Percentiles rank a stretch among this genome's conserved stretches.
Evolutionary conservation across 2,329 filamentous ascomycete species (phyloP).

Genomic region (Phaeosphaeria sp.): DNA sequence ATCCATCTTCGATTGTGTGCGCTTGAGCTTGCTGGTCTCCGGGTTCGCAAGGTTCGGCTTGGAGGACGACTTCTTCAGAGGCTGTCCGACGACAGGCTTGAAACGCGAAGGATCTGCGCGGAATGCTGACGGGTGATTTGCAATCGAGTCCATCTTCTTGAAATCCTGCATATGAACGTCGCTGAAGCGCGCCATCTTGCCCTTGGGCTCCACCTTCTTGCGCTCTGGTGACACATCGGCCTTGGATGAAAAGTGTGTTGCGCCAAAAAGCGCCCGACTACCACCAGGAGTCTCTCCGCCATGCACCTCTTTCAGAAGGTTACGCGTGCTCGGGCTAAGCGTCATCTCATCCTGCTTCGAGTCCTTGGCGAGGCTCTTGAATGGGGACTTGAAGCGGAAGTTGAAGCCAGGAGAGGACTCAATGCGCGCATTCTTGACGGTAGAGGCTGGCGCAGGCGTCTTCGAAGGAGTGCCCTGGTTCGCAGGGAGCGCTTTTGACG

Average conservation of each 20-base stretch:
- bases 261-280: slow-evolving; percentile 47
- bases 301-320: slow-evolving; percentile 70
- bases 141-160: slow-evolving; percentile 98
- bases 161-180: slow-evolving; percentile 87
- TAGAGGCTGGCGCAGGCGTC: slow-evolving; percentile 37
- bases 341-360: slow-evolving; percentile 67
- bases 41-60: slow-evolving; percentile 57
- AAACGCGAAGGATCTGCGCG: slow-evolving; percentile 64
- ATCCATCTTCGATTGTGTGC: slow-evolving; percentile 65
- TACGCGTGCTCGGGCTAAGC: slow-evolving; percentile 64
- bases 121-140: slow-evolving; percentile 81
- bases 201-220: slow-evolving; percentile 80
- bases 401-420: slow-evolving; percentile 68
- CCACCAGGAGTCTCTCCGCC: slow-evolving; percentile 60
- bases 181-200: slow-evolving; percentile 80
- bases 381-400: slow-evolving; percentile 66
- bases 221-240: slow-evolving; percentile 60
- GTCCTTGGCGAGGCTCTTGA: slow-evolving; percentile 65
- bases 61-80: slow-evolving; percentile 44
- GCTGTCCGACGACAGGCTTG: slow-evolving; percentile 52
- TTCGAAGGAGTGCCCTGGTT: slow-evolving; percentile 71
- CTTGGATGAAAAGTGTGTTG: slow-evolving; percentile 42
- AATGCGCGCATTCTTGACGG: slow-evolving; percentile 16
- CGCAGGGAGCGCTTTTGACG: slow-evolving; percentile 51
- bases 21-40: slow-evolving; percentile 56